Percentiles rank a stretch among this genome's conserved stretches.
Evolutionary conservation across 2,329 filamentous ascomycete genomes (phyloP).

Genomic region (Colletotrichum lentis): DNA sequence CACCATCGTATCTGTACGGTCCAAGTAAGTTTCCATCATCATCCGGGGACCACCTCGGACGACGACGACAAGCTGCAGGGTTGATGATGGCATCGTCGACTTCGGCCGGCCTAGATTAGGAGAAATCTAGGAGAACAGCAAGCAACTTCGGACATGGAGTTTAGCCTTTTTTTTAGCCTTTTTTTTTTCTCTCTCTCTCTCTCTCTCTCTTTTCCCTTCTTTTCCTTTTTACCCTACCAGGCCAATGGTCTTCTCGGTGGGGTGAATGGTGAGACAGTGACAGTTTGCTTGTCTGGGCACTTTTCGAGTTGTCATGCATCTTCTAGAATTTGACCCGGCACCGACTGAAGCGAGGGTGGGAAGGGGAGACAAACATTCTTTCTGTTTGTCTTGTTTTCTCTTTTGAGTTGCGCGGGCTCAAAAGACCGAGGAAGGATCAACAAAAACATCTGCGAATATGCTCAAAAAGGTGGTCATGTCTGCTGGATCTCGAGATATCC

Average conservation of each 20-base stretch:
- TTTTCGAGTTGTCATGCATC: conserved; percentile 23
- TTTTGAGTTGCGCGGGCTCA: conserved; percentile 11
- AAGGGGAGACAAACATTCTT: no score
- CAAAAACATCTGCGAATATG: neutral
- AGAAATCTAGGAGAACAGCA: conserved; percentile 8
- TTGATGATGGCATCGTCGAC: conserved; percentile 6
- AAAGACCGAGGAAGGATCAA: neutral
- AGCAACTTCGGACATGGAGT: conserved; percentile 2
- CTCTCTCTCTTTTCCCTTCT: no score
- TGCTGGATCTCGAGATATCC: neutral
- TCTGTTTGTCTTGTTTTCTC: no score
- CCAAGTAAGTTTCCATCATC: conserved; percentile 14
- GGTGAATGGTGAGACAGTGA: conserved; percentile 19
- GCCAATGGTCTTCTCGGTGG: no score
- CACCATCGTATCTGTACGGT: no score
- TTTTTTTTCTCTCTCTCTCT: no score
- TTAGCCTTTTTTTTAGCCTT: conserved; percentile 1
- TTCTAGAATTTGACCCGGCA: conserved; percentile 19
- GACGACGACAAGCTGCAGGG: neutral
- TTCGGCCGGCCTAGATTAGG: conserved; percentile 12
- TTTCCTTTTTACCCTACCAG: no score
- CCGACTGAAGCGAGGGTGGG: neutral
- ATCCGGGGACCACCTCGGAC: conserved; percentile 23
- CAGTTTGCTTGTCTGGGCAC: conserved; percentile 19
- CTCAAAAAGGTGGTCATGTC: neutral